Evolutionary conservation across 2,329 filamentous ascomycete species (phyloP).

Genomic region (Nigrospora osmanthi): DNA sequence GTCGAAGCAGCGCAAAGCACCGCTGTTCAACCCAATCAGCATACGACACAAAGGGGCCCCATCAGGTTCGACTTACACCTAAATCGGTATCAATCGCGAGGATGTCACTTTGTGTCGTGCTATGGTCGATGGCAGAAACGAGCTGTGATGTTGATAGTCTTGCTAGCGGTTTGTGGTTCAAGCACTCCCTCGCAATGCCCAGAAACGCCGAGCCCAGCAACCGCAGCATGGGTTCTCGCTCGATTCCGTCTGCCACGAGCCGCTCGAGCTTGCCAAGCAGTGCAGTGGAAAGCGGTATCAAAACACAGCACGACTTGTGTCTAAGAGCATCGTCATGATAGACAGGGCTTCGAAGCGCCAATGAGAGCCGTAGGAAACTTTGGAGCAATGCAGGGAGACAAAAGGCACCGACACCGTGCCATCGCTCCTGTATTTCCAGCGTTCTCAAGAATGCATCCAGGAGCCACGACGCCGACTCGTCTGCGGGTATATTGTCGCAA

Average conservation of each 20-base stretch:
- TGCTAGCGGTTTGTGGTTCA: constrained; percentile 21
- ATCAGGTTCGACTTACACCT: constrained; percentile 24
- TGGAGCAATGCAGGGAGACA: constrained; percentile 28
- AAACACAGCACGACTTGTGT: constrained; percentile 28
- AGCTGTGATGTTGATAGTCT: constrained; percentile 34
- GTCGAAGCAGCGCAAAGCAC: constrained; percentile 19
- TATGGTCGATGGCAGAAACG: constrained; percentile 30
- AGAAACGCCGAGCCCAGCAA: constrained; percentile 30
- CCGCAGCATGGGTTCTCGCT: constrained; percentile 19
- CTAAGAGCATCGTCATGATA: constrained; percentile 11
- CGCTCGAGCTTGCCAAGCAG: constrained; percentile 13
- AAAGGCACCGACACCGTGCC: constrained; percentile 21
- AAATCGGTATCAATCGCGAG: constrained; percentile 29
- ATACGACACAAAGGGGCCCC: background rate
- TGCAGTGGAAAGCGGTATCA: constrained; percentile 32
- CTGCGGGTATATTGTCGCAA: constrained; percentile 10
- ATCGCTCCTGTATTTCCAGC: constrained; percentile 28
- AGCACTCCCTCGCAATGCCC: constrained; percentile 26
- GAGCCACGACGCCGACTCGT: constrained; percentile 37
- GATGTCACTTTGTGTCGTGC: constrained; percentile 21
- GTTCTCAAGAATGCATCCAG: constrained; percentile 39
- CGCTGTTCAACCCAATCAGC: constrained; percentile 14
- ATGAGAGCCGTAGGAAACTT: constrained; percentile 24
- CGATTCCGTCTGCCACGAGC: constrained; percentile 18
- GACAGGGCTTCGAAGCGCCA: constrained; percentile 1